A percentile compares a stretch with the other conserved stretches of the same genome.
Evolutionary conservation across 805 yeast species (phyloP).

Genomic region (Lachancea mirantina): DNA sequence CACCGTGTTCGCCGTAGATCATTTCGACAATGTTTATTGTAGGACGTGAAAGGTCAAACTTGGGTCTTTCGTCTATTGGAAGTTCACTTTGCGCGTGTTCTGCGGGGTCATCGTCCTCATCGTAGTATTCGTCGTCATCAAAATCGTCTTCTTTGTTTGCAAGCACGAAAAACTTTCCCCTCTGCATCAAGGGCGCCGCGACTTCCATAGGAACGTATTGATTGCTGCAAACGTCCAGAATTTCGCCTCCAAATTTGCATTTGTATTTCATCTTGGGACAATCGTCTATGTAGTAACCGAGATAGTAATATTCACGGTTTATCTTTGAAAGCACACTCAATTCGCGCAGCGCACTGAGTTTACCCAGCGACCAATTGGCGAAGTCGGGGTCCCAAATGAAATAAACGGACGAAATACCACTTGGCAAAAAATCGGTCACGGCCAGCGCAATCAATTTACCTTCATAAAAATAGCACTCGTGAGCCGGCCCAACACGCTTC

Average conservation of each 20-base stretch:
- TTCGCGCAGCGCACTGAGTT: slow-evolving; percentile 68
- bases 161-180: slow-evolving; percentile 24
- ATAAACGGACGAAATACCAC: slow-evolving; percentile 74
- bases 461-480: slow-evolving; percentile 68
- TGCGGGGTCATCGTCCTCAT: slow-evolving; percentile 3
- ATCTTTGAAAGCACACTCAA: slow-evolving; percentile 43
- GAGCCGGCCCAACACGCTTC: slow-evolving; percentile 51
- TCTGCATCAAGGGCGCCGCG: slow-evolving; percentile 12
- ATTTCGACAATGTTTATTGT: slow-evolving; percentile 31
- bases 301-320: slow-evolving; percentile 45
- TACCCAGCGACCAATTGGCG: slow-evolving; percentile 65
- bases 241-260: slow-evolving; percentile 67
- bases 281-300: slow-evolving; percentile 76
- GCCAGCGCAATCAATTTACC: slow-evolving; percentile 63
- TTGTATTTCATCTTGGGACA: slow-evolving; percentile 82
- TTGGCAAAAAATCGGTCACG: slow-evolving; percentile 69
- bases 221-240: slow-evolving; percentile 48
- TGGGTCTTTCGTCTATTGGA: slow-evolving; percentile 10
- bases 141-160: slow-evolving; percentile 7
- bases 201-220: slow-evolving; percentile 32
- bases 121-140: slow-evolving; percentile 5
- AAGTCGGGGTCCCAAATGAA: slow-evolving; percentile 84
- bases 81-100: slow-evolving; percentile 4
- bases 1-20: slow-evolving; percentile 34
- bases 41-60: slow-evolving; percentile 5